Percentiles rank a stretch among this genome's conserved stretches.
phyloP scores from a whole-genome alignment of 2,329 filamentous ascomycete genomes.

The Fusarium sp. region DNA sequence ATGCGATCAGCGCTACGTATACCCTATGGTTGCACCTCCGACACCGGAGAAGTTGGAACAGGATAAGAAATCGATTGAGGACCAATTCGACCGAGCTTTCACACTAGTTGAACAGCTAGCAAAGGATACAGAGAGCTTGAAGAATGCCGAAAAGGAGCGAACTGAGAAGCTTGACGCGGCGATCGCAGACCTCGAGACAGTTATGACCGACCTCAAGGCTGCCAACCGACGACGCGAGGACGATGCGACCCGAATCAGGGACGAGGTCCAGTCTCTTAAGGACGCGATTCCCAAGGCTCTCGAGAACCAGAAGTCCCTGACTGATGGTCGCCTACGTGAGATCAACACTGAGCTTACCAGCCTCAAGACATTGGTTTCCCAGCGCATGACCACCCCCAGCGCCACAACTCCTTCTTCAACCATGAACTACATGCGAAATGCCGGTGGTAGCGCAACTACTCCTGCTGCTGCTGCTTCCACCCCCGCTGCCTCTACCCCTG shows the following conservation, averaged over 20 bases:
- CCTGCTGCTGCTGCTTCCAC: constrained; percentile 46
- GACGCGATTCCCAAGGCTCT: constrained; percentile 90
- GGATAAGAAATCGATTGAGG: constrained; percentile 92
- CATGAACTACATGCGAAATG: constrained; percentile 42
- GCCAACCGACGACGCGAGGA: constrained; percentile 85
- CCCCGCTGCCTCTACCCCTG: constrained; percentile 36
- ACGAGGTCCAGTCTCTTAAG: constrained; percentile 85
- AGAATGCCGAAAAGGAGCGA: constrained; percentile 84
- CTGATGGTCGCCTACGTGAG: constrained; percentile 84
- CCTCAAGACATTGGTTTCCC: constrained; percentile 84
- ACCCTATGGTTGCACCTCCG: constrained; percentile 89
- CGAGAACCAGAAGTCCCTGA: constrained; percentile 85
- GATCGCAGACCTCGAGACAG: constrained; percentile 83
- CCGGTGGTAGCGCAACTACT: constrained; percentile 35
- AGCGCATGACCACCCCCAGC: constrained; percentile 63
- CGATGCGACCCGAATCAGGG: constrained; percentile 84
- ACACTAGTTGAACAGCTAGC: constrained; percentile 89
- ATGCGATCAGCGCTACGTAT: constrained; percentile 78
- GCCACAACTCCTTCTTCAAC: constrained; percentile 45
- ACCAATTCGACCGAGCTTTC: constrained; percentile 93
- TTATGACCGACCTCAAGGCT: constrained; percentile 83
- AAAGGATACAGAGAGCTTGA: constrained; percentile 88
- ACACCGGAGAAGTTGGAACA: constrained; percentile 93
- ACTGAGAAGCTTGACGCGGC: constrained; percentile 86
- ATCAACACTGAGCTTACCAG: constrained; percentile 90